Evolutionary conservation across 345 rosid species (phyloP).

Genomic region (Moricandia moricandioides): DNA sequence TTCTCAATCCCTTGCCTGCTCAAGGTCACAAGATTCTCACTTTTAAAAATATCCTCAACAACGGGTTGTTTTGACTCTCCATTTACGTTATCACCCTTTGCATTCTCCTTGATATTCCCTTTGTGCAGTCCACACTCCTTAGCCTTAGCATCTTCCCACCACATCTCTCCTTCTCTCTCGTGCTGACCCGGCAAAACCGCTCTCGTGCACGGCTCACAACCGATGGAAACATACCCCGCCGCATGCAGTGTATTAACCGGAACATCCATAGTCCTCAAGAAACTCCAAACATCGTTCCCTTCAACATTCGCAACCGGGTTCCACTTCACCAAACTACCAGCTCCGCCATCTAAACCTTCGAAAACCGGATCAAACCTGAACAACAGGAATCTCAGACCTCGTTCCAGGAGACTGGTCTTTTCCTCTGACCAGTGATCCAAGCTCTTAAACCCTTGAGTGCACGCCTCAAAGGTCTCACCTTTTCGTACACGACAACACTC

Average conservation of each 20-base stretch:
- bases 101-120: constrained; percentile 63
- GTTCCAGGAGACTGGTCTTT: constrained; percentile 86
- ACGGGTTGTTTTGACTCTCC: constrained; percentile 38
- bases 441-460: constrained; percentile 85
- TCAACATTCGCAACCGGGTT: constrained; percentile 76
- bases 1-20: constrained; percentile 82
- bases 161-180: constrained; percentile 98
- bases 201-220: constrained; percentile 98
- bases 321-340: constrained; percentile 94
- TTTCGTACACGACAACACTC: constrained; percentile 97
- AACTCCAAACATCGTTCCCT: constrained; percentile 72
- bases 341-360: constrained; percentile 85
- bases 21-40: constrained; percentile 58
- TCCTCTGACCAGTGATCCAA: constrained; percentile 97
- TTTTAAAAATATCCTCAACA: constrained; percentile 59
- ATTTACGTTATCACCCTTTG: constrained; percentile 38
- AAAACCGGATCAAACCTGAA: constrained; percentile 87
- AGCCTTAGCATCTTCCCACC: constrained; percentile 99
- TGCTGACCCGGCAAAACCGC: constrained; percentile 94
- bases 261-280: constrained; percentile 78
- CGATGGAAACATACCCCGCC: constrained; percentile 78
- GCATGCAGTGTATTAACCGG: constrained; percentile 77
- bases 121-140: constrained; percentile 97
- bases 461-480: constrained; percentile 88
- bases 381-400: constrained; percentile 76